phyloP scores from a whole-genome alignment of 2,329 filamentous ascomycete genomes.

The Venturia oleaginea region DNA sequence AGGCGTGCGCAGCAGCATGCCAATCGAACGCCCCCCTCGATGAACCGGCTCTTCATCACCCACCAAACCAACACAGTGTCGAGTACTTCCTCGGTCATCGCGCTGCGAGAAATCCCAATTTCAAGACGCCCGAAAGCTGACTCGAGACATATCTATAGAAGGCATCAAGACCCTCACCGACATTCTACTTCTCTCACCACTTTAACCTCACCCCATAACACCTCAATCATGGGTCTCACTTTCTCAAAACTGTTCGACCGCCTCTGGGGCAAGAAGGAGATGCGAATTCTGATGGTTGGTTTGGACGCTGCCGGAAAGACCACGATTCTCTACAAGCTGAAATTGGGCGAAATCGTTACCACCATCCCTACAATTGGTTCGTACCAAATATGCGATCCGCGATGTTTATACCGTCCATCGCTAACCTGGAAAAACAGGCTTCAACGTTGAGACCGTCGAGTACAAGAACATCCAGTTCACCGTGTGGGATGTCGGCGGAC shows the following conservation, averaged over 20 bases:
- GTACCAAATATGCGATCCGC: conserved; percentile 17
- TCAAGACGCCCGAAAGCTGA: conserved; percentile 4
- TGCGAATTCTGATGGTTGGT: conserved; percentile 96
- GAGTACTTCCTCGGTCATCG: background rate
- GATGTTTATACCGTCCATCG: conserved; percentile 15
- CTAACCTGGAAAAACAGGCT: conserved; percentile 43
- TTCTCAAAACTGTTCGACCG: conserved; percentile 96
- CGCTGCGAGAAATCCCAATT: background rate
- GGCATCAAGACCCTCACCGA: conserved; percentile 10
- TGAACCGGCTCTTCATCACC: conserved; percentile 1
- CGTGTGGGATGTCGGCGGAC: conserved; percentile 96
- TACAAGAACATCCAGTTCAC: conserved; percentile 99
- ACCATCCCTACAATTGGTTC: conserved; percentile 88
- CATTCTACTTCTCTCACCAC: conserved; percentile 11
- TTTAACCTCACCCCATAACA: conserved; percentile 15
- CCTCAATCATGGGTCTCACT: conserved; percentile 80
- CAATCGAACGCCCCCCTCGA: conserved; percentile 3
- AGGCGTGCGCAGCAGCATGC: background rate
- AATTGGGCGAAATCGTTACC: conserved; percentile 95
- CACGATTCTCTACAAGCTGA: conserved; percentile 97
- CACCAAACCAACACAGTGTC: background rate
- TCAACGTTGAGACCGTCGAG: conserved; percentile 98
- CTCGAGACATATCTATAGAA: conserved; percentile 1
- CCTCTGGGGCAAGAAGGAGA: conserved; percentile 98
- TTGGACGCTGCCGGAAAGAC: conserved; percentile 98